Evolutionary conservation across 2,329 filamentous ascomycete genomes (phyloP), one percentile per base, ranked within the genome.

Genomic region (Ophiostoma novo-ulmi): DNA sequence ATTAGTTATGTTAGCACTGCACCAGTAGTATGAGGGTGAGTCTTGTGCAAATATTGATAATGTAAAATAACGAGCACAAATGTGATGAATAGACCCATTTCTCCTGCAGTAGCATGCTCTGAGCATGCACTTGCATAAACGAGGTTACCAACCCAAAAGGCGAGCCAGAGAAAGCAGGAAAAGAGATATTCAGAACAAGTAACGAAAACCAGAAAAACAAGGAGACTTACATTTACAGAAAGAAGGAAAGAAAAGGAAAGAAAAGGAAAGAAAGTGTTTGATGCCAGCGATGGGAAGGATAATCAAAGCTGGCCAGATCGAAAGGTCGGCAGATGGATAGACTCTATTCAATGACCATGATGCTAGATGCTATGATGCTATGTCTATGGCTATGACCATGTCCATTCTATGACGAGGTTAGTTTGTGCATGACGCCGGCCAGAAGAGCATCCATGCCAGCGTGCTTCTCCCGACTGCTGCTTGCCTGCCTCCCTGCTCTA

Each of bases 101-200:
- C 52, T 26, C 52, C n/a, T 58, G 52, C 52, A 58, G 52, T 58
- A 58, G 52, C 52, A 58, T 48, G 44, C 17, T 20, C 44, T 48
- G 17, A 48, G 22, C n/a, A 58, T 58, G 52, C 22, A 58, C 52
- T 26, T 58, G 22, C 52, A 58, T 58, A 58, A 58, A 63, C 26
- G 58, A 63, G 58, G 35, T 58, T 4, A 58, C n/a, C 52, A 26
- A 26, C 8, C 10, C 11, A 14, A 58, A 44, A 22, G n/a, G 3
- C 52, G n/a, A 22, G 8, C n/a, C 14, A 58, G 52, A 10, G 31
- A 4, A 31, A 14, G 11, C n/a, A 58, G 13, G n/a, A 58, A 26
- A 48, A 20, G 5, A 20, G 44, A 48, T 5, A 20, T n/a, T 8
- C 17, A 44, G 41, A 17, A 14, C 11, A 44, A 44, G 41, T 5